phyloP scores from a whole-genome alignment of 768 basidiomycete genomes.

The Astraeus odoratus region DNA sequence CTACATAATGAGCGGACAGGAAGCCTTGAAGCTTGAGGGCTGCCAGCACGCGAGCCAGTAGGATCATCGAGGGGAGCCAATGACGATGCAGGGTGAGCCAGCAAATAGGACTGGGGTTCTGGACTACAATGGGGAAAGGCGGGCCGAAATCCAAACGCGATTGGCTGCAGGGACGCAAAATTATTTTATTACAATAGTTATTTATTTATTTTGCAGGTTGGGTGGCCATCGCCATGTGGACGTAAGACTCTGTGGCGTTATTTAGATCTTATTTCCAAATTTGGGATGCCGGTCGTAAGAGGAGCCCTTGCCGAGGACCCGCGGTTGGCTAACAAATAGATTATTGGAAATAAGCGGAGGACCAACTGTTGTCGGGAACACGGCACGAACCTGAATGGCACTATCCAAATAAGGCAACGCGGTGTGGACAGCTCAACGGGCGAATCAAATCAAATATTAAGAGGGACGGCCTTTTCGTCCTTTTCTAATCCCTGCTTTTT shows the following conservation, averaged over 20 bases:
- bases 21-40: no score
- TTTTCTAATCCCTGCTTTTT: slow-evolving; percentile 16
- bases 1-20: no score
- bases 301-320: slow-evolving; percentile 23
- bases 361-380: slow-evolving; percentile 19
- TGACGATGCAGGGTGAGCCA: no score
- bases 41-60: no score
- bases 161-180: neutral
- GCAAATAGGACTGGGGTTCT: no score
- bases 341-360: slow-evolving; percentile 22
- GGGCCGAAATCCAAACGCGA: no score
- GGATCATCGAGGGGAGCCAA: no score
- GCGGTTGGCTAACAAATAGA: slow-evolving; percentile 26
- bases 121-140: no score
- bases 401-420: slow-evolving; percentile 11
- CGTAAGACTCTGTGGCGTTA: neutral
- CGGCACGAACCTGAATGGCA: slow-evolving; percentile 19
- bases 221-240: no score
- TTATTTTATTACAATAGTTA: neutral
- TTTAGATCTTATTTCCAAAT: slow-evolving; percentile 2
- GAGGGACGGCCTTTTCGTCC: slow-evolving; percentile 21
- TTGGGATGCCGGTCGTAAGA: neutral
- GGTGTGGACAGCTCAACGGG: slow-evolving; percentile 16
- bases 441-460: slow-evolving; percentile 34
- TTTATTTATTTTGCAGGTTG: neutral